These are phyloP conservation scores for Pichia kluyveri DNA, from an alignment of 805 yeast genomes.

Conservation along the genomic window DNA sequence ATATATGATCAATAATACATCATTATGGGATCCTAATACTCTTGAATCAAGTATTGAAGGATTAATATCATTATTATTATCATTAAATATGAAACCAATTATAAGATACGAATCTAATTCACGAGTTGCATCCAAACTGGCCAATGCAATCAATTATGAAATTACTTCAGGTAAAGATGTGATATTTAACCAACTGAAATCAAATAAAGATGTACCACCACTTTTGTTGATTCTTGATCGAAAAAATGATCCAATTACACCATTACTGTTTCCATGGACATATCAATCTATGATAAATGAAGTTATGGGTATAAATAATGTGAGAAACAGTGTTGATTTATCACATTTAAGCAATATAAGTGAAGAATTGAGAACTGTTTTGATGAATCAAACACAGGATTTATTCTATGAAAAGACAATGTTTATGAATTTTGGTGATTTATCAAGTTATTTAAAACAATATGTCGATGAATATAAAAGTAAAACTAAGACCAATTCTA, in stretches of 20 bases:
- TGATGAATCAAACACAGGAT: slow-evolving; percentile 62
- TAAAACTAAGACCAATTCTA: slow-evolving; percentile 66
- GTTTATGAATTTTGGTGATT: slow-evolving; percentile 89
- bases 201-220: slow-evolving; percentile 54
- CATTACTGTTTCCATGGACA: slow-evolving; percentile 92
- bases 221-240: slow-evolving; percentile 71
- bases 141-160: slow-evolving; percentile 53
- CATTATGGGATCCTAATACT: slow-evolving; percentile 38
- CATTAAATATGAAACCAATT: slow-evolving; percentile 69
- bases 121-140: slow-evolving; percentile 52
- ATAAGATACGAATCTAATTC: slow-evolving; percentile 73
- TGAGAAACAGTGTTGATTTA: slow-evolving; percentile 59
- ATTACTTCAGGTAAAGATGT: slow-evolving; percentile 42
- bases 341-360: slow-evolving; percentile 45
- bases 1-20: slow-evolving; percentile 19
- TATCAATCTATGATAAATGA: slow-evolving; percentile 98
- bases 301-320: slow-evolving; percentile 65
- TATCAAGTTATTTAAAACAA: slow-evolving; percentile 78
- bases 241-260: slow-evolving; percentile 86
- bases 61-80: slow-evolving; percentile 50
- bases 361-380: slow-evolving; percentile 55
- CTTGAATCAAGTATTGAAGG: slow-evolving; percentile 34
- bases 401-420: slow-evolving; percentile 69
- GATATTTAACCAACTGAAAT: slow-evolving; percentile 58
- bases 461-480: slow-evolving; percentile 76